phyloP scores from a whole-genome alignment of 805 yeast species.

The Metschnikowia hibisci region DNA sequence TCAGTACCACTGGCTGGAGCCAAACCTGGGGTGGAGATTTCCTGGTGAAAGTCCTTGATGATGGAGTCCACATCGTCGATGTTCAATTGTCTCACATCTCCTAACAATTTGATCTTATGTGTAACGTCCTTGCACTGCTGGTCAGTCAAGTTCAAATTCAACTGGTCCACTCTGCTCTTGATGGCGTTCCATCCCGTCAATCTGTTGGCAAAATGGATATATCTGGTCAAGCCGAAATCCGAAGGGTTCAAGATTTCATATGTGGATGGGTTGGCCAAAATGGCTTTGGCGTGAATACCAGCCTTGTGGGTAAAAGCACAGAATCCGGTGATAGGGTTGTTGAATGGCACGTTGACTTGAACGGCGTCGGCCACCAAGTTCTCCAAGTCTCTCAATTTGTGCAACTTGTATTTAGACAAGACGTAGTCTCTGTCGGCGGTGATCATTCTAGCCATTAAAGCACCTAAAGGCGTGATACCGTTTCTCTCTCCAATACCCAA shows the following conservation, averaged over 20 bases:
- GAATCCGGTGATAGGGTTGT: slow-evolving; percentile 61
- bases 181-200: slow-evolving; percentile 64
- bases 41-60: slow-evolving; percentile 52
- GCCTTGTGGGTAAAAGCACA: slow-evolving; percentile 65
- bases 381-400: slow-evolving; percentile 54
- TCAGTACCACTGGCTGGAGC: slow-evolving; percentile 18
- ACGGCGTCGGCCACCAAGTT: slow-evolving; percentile 58
- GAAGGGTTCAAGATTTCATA: slow-evolving; percentile 56
- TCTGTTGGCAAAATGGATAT: slow-evolving; percentile 58
- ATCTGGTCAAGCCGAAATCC: slow-evolving; percentile 59
- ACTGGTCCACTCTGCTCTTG: slow-evolving; percentile 57
- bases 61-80: slow-evolving; percentile 61
- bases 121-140: slow-evolving; percentile 57
- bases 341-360: slow-evolving; percentile 56
- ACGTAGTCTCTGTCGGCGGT: slow-evolving; percentile 59
- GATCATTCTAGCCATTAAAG: slow-evolving; percentile 61
- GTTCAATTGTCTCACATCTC: slow-evolving; percentile 56
- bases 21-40: slow-evolving; percentile 31
- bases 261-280: slow-evolving; percentile 60
- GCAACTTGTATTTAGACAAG: slow-evolving; percentile 52
- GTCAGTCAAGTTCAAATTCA: slow-evolving; percentile 52
- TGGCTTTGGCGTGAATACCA: slow-evolving; percentile 61
- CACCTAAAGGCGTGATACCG: slow-evolving; percentile 60
- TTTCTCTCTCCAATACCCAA: slow-evolving; percentile 63
- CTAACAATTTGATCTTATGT: slow-evolving; percentile 50